Evolutionary conservation across 495 filamentous ascomycete species (phyloP).

Genomic region (Daldinia decipiens): DNA sequence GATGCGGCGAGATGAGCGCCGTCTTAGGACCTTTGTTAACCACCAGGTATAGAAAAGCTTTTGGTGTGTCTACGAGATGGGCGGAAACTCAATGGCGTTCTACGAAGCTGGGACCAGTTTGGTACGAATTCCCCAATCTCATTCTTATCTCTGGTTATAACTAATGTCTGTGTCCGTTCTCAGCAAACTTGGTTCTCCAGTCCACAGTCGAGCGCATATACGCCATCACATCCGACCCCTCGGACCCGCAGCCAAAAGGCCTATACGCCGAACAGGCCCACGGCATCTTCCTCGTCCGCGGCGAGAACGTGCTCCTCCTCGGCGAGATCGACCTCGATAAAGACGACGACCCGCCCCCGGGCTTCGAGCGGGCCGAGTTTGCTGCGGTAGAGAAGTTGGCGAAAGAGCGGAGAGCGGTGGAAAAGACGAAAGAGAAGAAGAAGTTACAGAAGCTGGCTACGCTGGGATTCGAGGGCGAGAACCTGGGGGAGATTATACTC

Average conservation of each 20-base stretch:
- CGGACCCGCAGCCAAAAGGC: constrained; percentile 45
- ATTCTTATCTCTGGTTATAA: too few relatives aligned
- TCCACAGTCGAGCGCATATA: constrained; percentile 90
- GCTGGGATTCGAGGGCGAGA: constrained; percentile 90
- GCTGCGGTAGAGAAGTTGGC: constrained; percentile 77
- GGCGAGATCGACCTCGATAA: constrained; percentile 97
- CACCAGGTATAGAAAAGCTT: constrained; percentile 78
- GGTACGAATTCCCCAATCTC: constrained; percentile 63
- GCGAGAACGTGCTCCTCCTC: constrained; percentile 90
- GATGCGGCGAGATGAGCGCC: constrained; percentile 14
- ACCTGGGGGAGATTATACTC: constrained; percentile 76
- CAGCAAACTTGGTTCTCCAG: constrained; percentile 94
- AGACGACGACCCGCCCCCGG: constrained; percentile 84
- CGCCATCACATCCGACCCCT: constrained; percentile 54
- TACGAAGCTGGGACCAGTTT: constrained; percentile 98
- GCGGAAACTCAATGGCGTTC: constrained; percentile 88
- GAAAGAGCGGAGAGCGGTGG: constrained; percentile 71
- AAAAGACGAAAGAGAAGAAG: constrained; percentile 77
- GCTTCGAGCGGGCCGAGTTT: constrained; percentile 71
- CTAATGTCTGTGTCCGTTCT: constrained; percentile 9
- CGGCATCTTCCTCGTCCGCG: constrained; percentile 88
- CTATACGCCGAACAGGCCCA: constrained; percentile 83
- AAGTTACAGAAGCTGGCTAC: constrained; percentile 72
- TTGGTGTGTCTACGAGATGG: constrained; percentile 90
- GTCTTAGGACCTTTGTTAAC: constrained; percentile 24